A percentile compares a stretch with the other conserved stretches of the same genome.
Evolutionary conservation across 140 eudicot genomes (phyloP).

Genomic region (Anethum foeniculum): DNA sequence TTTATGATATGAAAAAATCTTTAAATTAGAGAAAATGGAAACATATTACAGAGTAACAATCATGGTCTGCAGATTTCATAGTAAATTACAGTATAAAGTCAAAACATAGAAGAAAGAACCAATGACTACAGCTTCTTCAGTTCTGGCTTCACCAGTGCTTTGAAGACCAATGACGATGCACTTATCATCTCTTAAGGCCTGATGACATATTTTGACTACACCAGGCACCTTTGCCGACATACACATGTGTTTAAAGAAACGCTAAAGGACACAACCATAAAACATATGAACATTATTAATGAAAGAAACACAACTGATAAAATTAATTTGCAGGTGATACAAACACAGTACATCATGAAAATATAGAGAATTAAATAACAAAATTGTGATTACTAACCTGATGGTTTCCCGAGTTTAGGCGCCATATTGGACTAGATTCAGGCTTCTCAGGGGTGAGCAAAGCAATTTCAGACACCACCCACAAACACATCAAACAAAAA

Average conservation of each 20-base stretch:
- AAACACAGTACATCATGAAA: neutral
- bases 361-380: neutral
- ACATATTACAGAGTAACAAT: neutral
- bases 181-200: conserved; percentile 71
- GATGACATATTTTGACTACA: conserved; percentile 68
- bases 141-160: conserved; percentile 98
- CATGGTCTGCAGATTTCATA: neutral
- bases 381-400: conserved; percentile 44
- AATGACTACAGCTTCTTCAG: conserved; percentile 75
- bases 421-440: conserved; percentile 72
- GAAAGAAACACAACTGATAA: no score
- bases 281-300: neutral
- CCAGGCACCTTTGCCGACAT: conserved; percentile 99
- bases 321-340: neutral
- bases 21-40: neutral
- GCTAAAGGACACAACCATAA: conserved; percentile 35
- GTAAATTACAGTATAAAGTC: neutral
- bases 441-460: conserved; percentile 58
- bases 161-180: conserved; percentile 98
- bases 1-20: neutral
- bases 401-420: conserved; percentile 94
- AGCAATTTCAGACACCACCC: conserved; percentile 68
- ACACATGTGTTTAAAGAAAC: conserved; percentile 94
- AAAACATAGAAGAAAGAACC: neutral
- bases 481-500: neutral